These are phyloP conservation scores for Pseudogymnoascus sp. DNA, from an alignment of 2,329 filamentous ascomycete species.

Conservation along the genomic window DNA sequence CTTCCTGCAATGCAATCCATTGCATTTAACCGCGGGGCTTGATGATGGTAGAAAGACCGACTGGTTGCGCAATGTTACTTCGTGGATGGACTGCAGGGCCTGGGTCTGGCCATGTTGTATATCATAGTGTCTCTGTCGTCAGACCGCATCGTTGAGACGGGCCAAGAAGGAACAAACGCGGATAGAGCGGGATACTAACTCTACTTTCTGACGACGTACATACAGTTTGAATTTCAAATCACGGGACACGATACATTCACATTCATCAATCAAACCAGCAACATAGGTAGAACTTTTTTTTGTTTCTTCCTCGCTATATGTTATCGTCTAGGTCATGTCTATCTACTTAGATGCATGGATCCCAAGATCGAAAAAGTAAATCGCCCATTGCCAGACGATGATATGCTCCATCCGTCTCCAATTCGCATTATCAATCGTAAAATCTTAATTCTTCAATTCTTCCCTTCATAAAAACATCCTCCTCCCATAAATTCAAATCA, in stretches of 20 bases:
- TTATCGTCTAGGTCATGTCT: neutral
- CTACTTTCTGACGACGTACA: too few species aligned
- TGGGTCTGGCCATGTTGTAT: neutral
- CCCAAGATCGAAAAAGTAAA: neutral
- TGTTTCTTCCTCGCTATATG: slow-evolving; percentile 1
- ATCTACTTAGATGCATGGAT: neutral
- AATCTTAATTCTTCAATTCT: slow-evolving; percentile 8
- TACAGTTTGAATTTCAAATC: neutral
- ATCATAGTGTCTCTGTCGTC: too few species aligned
- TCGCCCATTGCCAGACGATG: neutral
- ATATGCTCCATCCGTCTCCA: neutral
- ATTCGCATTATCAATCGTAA: slow-evolving; percentile 4
- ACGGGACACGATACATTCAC: neutral
- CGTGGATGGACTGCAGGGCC: neutral
- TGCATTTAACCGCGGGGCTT: neutral
- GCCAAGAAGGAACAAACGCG: neutral
- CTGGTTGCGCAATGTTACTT: neutral
- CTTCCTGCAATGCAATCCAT: neutral
- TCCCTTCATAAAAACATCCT: slow-evolving; percentile 1
- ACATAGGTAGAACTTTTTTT: neutral
- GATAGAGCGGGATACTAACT: too few species aligned
- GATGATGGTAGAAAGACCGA: neutral
- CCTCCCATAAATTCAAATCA: slow-evolving; percentile 4
- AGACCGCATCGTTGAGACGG: neutral
- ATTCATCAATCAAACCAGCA: neutral